Evolutionary conservation across 768 basidiomycete genomes (phyloP).

Genomic region (Daedaleopsis sinensis): DNA sequence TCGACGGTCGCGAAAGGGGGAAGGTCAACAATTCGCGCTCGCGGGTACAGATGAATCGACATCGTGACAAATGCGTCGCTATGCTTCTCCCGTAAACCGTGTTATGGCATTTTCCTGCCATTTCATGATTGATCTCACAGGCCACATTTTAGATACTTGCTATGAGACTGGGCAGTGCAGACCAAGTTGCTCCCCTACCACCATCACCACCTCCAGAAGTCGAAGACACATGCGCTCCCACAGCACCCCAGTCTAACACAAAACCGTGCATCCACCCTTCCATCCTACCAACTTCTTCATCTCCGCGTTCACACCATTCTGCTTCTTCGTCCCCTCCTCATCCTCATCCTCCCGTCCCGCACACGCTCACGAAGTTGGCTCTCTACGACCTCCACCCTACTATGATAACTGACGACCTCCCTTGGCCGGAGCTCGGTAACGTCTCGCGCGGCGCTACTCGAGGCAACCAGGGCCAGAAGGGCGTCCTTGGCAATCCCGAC

Average conservation of each 20-base stretch:
- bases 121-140: constrained; percentile 20
- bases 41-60: constrained; percentile 15
- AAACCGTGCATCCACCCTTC: constrained; percentile 13
- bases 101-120: constrained; percentile 7
- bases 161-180: constrained; percentile 21
- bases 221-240: constrained; percentile 21
- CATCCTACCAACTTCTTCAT: constrained; percentile 17
- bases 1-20: constrained; percentile 8
- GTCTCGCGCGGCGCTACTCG: constrained; percentile 82
- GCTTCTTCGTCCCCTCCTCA: constrained; percentile 10
- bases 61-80: constrained; percentile 22
- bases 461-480: constrained; percentile 87
- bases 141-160: constrained; percentile 8
- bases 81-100: constrained; percentile 12
- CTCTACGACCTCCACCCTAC: background rate
- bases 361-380: background rate
- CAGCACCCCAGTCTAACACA: constrained; percentile 18
- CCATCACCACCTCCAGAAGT: constrained; percentile 18
- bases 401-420: constrained; percentile 72
- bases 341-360: constrained; percentile 10
- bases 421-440: constrained; percentile 86
- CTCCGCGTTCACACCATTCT: constrained; percentile 22
- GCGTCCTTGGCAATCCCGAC: constrained; percentile 71
- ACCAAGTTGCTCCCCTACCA: constrained; percentile 21
- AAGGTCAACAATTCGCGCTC: constrained; percentile 13